These are phyloP conservation scores for Boletellus ananiceps DNA, from an alignment of 768 basidiomycete genomes.

Conservation along the genomic window DNA sequence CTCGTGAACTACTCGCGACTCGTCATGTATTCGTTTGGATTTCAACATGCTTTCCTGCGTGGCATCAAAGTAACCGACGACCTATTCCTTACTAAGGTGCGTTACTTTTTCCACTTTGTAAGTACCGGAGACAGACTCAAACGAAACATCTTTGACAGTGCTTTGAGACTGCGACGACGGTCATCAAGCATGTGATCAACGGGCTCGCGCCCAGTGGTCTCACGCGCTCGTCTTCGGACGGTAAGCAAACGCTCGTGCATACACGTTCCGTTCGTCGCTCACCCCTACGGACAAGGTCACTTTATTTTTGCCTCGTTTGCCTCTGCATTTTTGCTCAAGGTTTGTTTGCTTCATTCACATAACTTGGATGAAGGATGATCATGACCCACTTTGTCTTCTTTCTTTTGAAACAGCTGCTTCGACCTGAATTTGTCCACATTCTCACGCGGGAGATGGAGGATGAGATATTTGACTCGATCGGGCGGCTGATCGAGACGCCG, in stretches of 20 bases:
- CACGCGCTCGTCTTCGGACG: conserved; percentile 77
- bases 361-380: no score
- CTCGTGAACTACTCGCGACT: conserved; percentile 72
- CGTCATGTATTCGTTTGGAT: conserved; percentile 84
- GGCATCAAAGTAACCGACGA: conserved; percentile 60
- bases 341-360: conserved; percentile 22
- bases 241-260: conserved; percentile 32
- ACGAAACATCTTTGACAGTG: conserved; percentile 35
- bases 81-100: conserved; percentile 64
- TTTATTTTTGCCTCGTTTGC: conserved; percentile 80
- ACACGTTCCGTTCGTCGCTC: background rate
- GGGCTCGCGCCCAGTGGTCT: conserved; percentile 65
- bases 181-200: conserved; percentile 63
- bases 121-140: no score
- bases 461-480: conserved; percentile 68
- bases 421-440: conserved; percentile 66
- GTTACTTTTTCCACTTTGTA: background rate
- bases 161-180: conserved; percentile 62
- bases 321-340: conserved; percentile 79
- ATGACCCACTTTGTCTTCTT: background rate
- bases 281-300: conserved; percentile 43
- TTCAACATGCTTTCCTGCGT: conserved; percentile 75
- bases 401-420: conserved; percentile 47
- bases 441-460: conserved; percentile 55
- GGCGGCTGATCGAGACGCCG: conserved; percentile 65